Percentiles rank a stretch among this genome's conserved stretches.
These are phyloP conservation scores for Leptomonas pyrrhocoris DNA, from an alignment of 208 protist genomes.

Conservation along the genomic window DNA sequence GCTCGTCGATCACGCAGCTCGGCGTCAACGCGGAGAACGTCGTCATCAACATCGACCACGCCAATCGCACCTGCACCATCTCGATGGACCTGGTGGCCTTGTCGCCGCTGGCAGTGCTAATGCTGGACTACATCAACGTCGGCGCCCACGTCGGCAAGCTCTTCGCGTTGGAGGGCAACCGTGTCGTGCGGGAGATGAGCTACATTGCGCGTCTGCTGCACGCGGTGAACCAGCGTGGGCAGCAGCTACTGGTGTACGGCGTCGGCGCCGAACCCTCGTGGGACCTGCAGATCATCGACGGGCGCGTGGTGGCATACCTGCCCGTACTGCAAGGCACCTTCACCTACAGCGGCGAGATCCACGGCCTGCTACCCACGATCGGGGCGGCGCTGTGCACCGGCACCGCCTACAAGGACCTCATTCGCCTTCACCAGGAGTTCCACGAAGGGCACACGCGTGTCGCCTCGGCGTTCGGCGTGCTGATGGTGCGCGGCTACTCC, in stretches of 20 bases:
- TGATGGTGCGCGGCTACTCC: conserved; percentile 88
- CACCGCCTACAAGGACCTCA: conserved; percentile 83
- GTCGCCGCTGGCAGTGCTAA: conserved; percentile 79
- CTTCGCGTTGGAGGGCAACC: conserved; percentile 77
- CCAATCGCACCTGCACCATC: conserved; percentile 43
- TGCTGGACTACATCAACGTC: conserved; percentile 81
- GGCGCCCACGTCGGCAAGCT: conserved; percentile 89
- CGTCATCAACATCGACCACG: conserved; percentile 55
- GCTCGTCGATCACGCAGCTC: conserved; percentile 89
- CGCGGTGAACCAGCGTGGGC: conserved; percentile 70
- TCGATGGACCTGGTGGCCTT: conserved; percentile 73
- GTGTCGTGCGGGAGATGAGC: conserved; percentile 68
- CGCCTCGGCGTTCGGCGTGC: conserved; percentile 42
- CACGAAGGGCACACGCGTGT: conserved; percentile 68
- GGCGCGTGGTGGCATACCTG: conserved; percentile 86
- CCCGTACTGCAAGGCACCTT: conserved; percentile 81
- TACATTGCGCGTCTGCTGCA: conserved; percentile 82
- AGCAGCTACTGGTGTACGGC: conserved; percentile 80
- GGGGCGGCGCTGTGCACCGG: conserved; percentile 70
- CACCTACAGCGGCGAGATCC: conserved; percentile 81
- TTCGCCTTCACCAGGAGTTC: conserved; percentile 89
- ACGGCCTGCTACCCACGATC: conserved; percentile 89
- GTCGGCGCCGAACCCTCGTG: conserved; percentile 60
- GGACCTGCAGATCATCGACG: conserved; percentile 79
- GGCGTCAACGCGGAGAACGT: conserved; percentile 84